These are phyloP conservation scores for Amanita inopinata DNA, from an alignment of 768 basidiomycete genomes.

Conservation along the genomic window DNA sequence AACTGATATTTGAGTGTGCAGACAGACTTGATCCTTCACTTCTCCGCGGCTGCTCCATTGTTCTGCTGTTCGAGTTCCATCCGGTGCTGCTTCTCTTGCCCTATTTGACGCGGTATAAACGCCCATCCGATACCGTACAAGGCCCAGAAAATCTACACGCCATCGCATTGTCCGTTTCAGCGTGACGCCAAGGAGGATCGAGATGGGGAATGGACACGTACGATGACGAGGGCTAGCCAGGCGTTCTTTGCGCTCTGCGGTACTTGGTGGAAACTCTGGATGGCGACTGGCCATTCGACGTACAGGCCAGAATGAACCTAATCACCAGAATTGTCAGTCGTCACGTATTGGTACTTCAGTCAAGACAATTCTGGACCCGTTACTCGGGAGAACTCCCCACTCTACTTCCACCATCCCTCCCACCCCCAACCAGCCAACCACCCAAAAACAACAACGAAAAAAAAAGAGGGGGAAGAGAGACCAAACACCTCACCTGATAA, in stretches of 20 bases:
- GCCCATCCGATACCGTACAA: slow-evolving; percentile 32
- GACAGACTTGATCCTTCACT: no score
- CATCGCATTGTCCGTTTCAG: slow-evolving; percentile 4
- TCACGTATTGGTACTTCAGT: no score
- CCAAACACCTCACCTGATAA: slow-evolving; percentile 29
- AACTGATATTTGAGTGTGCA: no score
- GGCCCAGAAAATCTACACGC: slow-evolving; percentile 43
- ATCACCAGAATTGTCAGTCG: not conserved
- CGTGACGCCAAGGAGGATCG: slow-evolving; percentile 2
- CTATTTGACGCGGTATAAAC: slow-evolving; percentile 35
- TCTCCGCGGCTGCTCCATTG: no score
- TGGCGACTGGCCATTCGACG: slow-evolving; percentile 30
- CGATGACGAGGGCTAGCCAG: slow-evolving; percentile 37
- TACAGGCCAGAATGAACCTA: slow-evolving; percentile 42
- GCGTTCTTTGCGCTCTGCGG: slow-evolving; percentile 31
- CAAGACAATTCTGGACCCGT: no score
- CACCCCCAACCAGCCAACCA: no score
- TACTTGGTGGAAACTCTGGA: slow-evolving; percentile 26
- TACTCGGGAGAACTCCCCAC: no score
- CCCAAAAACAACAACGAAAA: not conserved
- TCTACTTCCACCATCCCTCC: no score
- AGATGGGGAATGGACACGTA: slow-evolving; percentile 15
- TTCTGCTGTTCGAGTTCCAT: slow-evolving; percentile 14
- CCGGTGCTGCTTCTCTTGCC: slow-evolving; percentile 25
- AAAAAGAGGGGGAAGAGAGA: slow-evolving; percentile 8